These are phyloP conservation scores for Pythium biforme DNA, from an alignment of 352 stramenopile species.

Conservation along the genomic window DNA sequence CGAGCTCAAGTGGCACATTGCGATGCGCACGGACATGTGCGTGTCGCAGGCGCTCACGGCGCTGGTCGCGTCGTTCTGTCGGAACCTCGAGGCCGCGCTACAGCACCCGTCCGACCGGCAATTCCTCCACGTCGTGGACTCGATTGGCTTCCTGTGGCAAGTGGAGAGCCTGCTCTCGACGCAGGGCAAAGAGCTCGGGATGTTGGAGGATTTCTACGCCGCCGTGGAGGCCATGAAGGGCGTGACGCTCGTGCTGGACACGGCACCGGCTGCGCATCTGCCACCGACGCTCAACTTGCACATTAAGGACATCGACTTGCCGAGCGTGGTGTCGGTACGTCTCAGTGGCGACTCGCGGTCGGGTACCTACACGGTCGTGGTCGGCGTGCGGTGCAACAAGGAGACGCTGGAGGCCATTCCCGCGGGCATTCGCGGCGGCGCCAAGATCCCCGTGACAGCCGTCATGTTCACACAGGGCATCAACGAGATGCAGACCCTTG, in stretches of 20 bases:
- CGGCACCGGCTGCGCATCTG: slow-evolving; percentile 50
- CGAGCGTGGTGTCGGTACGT: slow-evolving; percentile 69
- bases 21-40: slow-evolving; percentile 76
- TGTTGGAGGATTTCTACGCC: slow-evolving; percentile 90
- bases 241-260: slow-evolving; percentile 71
- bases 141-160: slow-evolving; percentile 80
- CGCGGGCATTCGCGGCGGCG: slow-evolving; percentile 40
- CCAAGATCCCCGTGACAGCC: slow-evolving; percentile 59
- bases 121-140: slow-evolving; percentile 62
- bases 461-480: slow-evolving; percentile 89
- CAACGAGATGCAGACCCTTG: slow-evolving; percentile 92
- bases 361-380: slow-evolving; percentile 50
- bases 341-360: slow-evolving; percentile 52
- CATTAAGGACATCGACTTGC: slow-evolving; percentile 69
- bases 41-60: slow-evolving; percentile 75
- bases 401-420: slow-evolving; percentile 46
- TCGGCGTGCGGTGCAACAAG: slow-evolving; percentile 55
- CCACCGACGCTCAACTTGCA: slow-evolving; percentile 75
- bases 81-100: slow-evolving; percentile 63
- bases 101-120: slow-evolving; percentile 54
- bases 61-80: slow-evolving; percentile 70
- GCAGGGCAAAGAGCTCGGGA: slow-evolving; percentile 94
- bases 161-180: slow-evolving; percentile 93
- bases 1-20: slow-evolving; percentile 76
- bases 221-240: slow-evolving; percentile 75